phyloP scores from a whole-genome alignment of 1,284 basidiomycete genomes.

The Fistulinella cinereoalba region DNA sequence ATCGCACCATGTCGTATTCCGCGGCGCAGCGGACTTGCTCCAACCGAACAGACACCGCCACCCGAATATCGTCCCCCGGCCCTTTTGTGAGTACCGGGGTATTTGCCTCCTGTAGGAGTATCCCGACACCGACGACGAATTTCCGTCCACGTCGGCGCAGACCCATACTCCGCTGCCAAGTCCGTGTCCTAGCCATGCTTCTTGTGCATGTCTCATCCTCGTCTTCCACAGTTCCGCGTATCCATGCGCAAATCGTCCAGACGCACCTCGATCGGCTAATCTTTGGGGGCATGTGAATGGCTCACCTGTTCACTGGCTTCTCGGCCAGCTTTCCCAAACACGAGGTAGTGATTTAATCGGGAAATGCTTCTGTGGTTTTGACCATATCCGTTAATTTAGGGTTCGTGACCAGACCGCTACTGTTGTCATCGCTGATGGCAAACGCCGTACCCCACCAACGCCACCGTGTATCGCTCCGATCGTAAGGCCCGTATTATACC shows the following conservation, averaged over 20 bases:
- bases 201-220: constrained; percentile 9
- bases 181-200: no score
- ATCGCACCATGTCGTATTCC: constrained; percentile 1
- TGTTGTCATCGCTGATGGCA: constrained; percentile 23
- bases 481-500: constrained; percentile 13
- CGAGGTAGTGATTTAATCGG: constrained; percentile 26
- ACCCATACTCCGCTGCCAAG: constrained; percentile 6
- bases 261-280: constrained; percentile 21
- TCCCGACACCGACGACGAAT: constrained; percentile 10
- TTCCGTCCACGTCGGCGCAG: constrained; percentile 29
- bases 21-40: constrained; percentile 17
- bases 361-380: constrained; percentile 23
- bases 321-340: constrained; percentile 20
- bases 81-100: constrained; percentile 7
- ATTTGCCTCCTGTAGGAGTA: constrained; percentile 5
- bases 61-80: background rate
- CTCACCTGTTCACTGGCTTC: constrained; percentile 12
- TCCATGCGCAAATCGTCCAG: constrained; percentile 19
- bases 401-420: constrained; percentile 19
- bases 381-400: constrained; percentile 35
- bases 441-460: constrained; percentile 23
- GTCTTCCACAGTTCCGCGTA: constrained; percentile 4
- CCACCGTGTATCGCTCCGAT: constrained; percentile 12
- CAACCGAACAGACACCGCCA: background rate
- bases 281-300: constrained; percentile 10